These are phyloP conservation scores for Nitzschia inconspicua DNA, from an alignment of 108 stramenopile species.

Conservation along the genomic window DNA sequence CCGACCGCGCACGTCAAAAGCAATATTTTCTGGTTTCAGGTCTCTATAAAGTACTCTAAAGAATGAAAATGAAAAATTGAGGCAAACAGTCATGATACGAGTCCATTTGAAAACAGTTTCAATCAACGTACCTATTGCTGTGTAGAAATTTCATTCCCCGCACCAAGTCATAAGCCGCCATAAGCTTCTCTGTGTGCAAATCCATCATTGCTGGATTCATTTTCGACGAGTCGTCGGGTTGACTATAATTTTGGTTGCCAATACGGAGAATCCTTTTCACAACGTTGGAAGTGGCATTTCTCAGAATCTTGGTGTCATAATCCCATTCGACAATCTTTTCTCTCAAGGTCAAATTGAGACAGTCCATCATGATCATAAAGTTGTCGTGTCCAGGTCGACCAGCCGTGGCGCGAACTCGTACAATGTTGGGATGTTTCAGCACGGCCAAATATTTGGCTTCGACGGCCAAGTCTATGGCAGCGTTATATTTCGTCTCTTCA, in stretches of 20 bases:
- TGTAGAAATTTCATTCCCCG: slow-evolving; percentile 57
- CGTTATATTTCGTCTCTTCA: not conserved
- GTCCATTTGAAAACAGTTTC: no score
- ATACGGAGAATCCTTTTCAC: slow-evolving; percentile 5
- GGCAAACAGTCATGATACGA: no score
- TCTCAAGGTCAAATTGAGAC: slow-evolving; percentile 48
- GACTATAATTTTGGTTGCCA: not conserved
- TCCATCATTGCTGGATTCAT: slow-evolving; percentile 6
- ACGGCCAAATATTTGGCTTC: slow-evolving; percentile 63
- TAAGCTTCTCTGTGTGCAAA: slow-evolving; percentile 16
- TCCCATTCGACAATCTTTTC: slow-evolving; percentile 56
- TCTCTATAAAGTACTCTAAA: slow-evolving; percentile 30
- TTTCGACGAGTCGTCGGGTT: no score
- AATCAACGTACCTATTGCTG: slow-evolving; percentile 43
- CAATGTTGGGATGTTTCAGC: slow-evolving; percentile 60
- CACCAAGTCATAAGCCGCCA: slow-evolving; percentile 47
- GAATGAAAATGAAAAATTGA: no score
- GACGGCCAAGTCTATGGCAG: slow-evolving; percentile 48
- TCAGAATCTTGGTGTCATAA: slow-evolving; percentile 17
- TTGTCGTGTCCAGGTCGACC: slow-evolving; percentile 37
- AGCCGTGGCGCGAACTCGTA: slow-evolving; percentile 50
- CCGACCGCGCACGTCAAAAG: slow-evolving; percentile 58
- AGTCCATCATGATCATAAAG: slow-evolving; percentile 58
- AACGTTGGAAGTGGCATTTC: not conserved
- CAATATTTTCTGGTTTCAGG: slow-evolving; percentile 61